Evolutionary conservation across 768 basidiomycete genomes (phyloP), one percentile per base, ranked within the genome.

Genomic region (Xanthoconium purpureum): DNA sequence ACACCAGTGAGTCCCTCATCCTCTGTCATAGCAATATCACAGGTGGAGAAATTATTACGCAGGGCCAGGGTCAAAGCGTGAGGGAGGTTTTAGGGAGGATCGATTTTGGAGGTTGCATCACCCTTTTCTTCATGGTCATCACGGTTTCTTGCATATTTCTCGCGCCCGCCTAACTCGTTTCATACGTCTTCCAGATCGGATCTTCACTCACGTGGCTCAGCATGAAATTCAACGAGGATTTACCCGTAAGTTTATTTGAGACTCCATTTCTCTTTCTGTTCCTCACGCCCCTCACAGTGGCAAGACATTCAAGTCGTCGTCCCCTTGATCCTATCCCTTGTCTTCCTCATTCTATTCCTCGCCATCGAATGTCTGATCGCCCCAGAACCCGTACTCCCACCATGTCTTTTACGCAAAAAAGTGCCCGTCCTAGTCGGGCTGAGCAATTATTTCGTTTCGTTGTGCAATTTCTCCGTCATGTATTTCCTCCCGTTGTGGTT

Each of bases 401-500:
- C 84, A 0, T 77, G 74, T 58, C 75, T 92, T 13, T 73, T 92
- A n/a, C 76, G 75, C 17, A 76, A 85, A 66, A 83, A 77, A 54
- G 83, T 91, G 0, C 88, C 91, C 0, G 75, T 89, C 5, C 75
- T 93, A 1, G 82, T 90, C 17, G 86, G 85, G 3, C 69, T 77
- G 50, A 88, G 83, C 63, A 90, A 89, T 64, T 86, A 84, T 63
- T 78, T 89, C 20, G 89, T 91, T 12, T 80, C 88, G 6, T 76
- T 78, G 2, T 89, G 88, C 68, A 92, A 89, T 65, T 87, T 91
- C 47, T 75, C 84, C 1, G 78, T 90, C 60, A 88, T 81, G 66
- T 92, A 88, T 68, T 90, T 85, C 69, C 80, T 84, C 67, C 89
- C 90, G 4, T 80, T 87, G 67, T 91, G 88, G 87, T 91, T 91